phyloP scores from a whole-genome alignment of 176 grass and related monocot species.

The Aegilops sharonensis region DNA sequence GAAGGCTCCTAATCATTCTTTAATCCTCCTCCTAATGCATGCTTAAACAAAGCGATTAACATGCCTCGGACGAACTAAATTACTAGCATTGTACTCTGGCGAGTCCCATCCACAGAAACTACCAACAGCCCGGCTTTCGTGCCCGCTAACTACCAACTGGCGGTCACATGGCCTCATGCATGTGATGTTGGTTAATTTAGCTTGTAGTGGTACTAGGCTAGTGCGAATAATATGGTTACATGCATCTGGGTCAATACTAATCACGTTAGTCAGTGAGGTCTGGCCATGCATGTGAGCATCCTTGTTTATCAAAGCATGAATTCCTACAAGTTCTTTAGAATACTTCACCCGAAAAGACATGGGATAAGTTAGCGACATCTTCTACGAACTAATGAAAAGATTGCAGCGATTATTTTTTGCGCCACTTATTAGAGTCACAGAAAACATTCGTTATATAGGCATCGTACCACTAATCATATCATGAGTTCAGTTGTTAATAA shows the following conservation, averaged over 20 bases:
- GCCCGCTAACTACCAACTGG: slow-evolving; percentile 35
- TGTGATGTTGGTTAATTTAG: not conserved
- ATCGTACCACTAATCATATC: no score
- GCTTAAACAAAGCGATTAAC: not conserved
- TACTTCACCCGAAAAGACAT: not conserved
- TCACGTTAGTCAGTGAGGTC: not conserved
- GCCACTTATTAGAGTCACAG: no score
- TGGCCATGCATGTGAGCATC: not conserved
- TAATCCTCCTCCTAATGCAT: not conserved
- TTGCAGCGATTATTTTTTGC: not conserved
- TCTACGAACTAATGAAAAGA: no score
- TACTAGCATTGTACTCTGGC: not conserved
- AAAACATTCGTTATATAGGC: no score
- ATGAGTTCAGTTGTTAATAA: not conserved
- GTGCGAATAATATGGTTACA: not conserved
- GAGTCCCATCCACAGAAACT: not conserved
- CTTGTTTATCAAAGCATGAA: not conserved
- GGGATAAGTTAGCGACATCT: not conserved
- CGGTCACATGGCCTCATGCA: slow-evolving; percentile 24
- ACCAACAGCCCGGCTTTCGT: not conserved
- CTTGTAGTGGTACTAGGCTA: not conserved
- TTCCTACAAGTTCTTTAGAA: not conserved
- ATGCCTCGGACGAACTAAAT: not conserved
- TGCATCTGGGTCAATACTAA: not conserved
- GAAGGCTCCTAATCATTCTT: not conserved